Evolutionary conservation across 192 early-diverging fungal genomes (phyloP).

Genomic region (Entomortierella chlamydospora): DNA sequence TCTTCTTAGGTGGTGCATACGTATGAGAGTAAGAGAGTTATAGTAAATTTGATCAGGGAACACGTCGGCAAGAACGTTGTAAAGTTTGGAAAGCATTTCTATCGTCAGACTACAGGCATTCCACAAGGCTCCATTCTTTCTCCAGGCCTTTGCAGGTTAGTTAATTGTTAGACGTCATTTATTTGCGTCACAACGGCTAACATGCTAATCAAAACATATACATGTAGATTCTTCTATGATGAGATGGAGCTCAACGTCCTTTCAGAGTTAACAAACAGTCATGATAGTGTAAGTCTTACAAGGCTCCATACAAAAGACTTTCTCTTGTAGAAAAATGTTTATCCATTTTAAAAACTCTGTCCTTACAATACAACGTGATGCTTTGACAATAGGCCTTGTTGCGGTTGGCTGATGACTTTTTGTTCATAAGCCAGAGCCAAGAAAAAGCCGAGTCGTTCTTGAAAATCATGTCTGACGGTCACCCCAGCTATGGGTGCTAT

Average conservation of each 20-base stretch:
- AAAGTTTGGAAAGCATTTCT: constrained; percentile 68
- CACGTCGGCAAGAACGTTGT: constrained; percentile 79
- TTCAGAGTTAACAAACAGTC: constrained; percentile 45
- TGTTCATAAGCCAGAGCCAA: constrained; percentile 73
- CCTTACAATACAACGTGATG: not conserved
- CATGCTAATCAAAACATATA: not conserved
- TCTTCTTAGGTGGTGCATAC: constrained; percentile 62
- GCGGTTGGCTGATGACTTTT: constrained; percentile 87
- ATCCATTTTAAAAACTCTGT: not conserved
- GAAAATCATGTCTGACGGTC: constrained; percentile 68
- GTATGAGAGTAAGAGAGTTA: constrained; percentile 59
- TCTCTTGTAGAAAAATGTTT: no score
- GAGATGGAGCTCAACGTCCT: constrained; percentile 75
- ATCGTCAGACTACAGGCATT: constrained; percentile 81
- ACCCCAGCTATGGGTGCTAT: constrained; percentile 76
- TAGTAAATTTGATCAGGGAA: constrained; percentile 65
- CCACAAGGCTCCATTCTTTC: constrained; percentile 94
- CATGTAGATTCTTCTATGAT: constrained; percentile 77
- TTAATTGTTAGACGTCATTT: no score
- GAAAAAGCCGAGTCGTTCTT: constrained; percentile 66
- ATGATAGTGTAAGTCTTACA: constrained; percentile 57
- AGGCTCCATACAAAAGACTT: not conserved
- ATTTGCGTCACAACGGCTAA: no score
- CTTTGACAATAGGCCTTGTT: constrained; percentile 66
- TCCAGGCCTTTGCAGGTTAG: constrained; percentile 87